Base-by-base conservation (phyloP, 176 grass and related monocot species). In the Juncus effusus region DNA sequence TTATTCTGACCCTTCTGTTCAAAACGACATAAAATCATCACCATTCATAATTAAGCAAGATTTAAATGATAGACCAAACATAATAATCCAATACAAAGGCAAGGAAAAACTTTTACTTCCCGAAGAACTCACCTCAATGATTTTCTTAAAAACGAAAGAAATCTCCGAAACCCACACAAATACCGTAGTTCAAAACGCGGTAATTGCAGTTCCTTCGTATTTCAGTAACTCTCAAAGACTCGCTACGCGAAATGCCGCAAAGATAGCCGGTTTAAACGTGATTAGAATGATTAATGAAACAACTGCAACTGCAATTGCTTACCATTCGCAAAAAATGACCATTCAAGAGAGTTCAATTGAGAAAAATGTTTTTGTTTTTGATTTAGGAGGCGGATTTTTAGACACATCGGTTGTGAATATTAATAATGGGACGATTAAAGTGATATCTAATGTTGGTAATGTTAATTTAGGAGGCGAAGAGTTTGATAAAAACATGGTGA, bases 261-360 rank as follows among this genome's bases (percentile, higher is more conserved):
- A 45, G 36, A 60, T 77, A 42, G 74, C 74, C 4, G 74, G 74
- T 54, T 62, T 77, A 36, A 58, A 68, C 28, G 62, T 63, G 10
- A 10, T 66, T n/a, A 50, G 51, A 59, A 64, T 77, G 10, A 77
- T 77, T 40, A 77, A 77, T 6, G 74, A 77, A 59, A 47, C 74
- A n/a, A 77, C 74, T 10, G 74, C 63, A 16, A 51, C 63, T 13
- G 74, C 74, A 53, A 66, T 77, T 66, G 63, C 74, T 35, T 77
- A 77, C 63, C 55, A 59, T 37, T 66, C 64, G 3, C 51, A 77
- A 49, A 77, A 77, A 53, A 39, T 37, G 7, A 3, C 63, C 39
- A 3, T 39, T 10, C 44, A 47, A 5, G 61, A 76, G 59, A 40
- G 72, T 28, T 70, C 36, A 13, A 56, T 13, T 10, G 53, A 63